Evolutionary conservation across 768 basidiomycete species (phyloP).

Genomic region (Lentinula edodes): DNA sequence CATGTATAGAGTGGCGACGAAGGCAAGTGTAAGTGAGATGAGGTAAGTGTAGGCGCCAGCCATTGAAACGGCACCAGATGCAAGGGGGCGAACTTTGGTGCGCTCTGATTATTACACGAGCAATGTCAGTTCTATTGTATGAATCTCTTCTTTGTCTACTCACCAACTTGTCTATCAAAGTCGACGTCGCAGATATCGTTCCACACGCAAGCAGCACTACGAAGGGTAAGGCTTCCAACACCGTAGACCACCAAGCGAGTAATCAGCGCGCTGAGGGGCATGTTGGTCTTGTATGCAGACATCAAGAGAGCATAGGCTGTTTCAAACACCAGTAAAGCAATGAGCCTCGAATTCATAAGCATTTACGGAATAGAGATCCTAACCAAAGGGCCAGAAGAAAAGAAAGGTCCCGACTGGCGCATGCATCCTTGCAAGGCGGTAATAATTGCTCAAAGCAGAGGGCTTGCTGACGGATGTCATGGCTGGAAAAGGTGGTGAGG

Average conservation of each 20-base stretch:
- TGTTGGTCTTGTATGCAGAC: slow-evolving; percentile 11
- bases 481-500: neutral
- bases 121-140: neutral
- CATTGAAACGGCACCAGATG: slow-evolving; percentile 15
- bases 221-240: slow-evolving; percentile 13
- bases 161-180: slow-evolving; percentile 21
- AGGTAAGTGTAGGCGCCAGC: slow-evolving; percentile 12
- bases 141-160: neutral
- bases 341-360: neutral
- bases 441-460: neutral
- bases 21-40: slow-evolving; percentile 2
- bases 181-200: slow-evolving; percentile 22
- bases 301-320: slow-evolving; percentile 15
- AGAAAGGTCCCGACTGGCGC: slow-evolving; percentile 14
- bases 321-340: neutral
- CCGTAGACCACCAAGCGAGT: slow-evolving; percentile 10
- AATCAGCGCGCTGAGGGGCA: slow-evolving; percentile 6
- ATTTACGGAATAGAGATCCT: neutral
- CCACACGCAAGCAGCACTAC: slow-evolving; percentile 20
- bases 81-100: slow-evolving; percentile 18
- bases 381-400: slow-evolving; percentile 17
- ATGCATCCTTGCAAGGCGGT: slow-evolving; percentile 1
- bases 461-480: neutral
- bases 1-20: slow-evolving; percentile 10
- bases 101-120: slow-evolving; percentile 11